Conservation (phyloP, 768 basidiomycete genomes). For the Trametes elegans region DNA sequence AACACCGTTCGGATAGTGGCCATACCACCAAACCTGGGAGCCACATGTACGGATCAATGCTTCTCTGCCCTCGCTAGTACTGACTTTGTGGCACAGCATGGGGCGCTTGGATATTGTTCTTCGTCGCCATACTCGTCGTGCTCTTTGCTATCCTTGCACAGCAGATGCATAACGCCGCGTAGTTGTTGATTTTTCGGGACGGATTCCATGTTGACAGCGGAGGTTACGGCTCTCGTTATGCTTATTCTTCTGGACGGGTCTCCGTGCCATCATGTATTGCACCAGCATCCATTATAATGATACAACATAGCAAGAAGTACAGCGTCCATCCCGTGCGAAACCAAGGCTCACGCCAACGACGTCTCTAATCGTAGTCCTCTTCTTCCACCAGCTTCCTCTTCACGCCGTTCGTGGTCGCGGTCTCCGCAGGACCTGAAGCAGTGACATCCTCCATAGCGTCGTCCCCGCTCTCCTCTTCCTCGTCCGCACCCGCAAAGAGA, state of each 20-base stretch:
- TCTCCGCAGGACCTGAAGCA: constrained; percentile 37
- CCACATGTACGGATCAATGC: constrained; percentile 46
- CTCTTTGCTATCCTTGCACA: constrained; percentile 32
- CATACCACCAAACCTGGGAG: constrained; percentile 57
- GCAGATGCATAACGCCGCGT: constrained; percentile 22
- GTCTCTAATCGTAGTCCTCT: constrained; percentile 73
- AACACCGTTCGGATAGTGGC: constrained; percentile 77
- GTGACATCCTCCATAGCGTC: constrained; percentile 80
- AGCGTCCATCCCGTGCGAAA: constrained; percentile 31
- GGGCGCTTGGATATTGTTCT: constrained; percentile 29
- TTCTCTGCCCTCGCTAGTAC: not conserved
- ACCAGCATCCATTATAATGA: constrained; percentile 7
- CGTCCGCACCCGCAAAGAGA: constrained; percentile 73
- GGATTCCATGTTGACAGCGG: no score
- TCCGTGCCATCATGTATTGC: constrained; percentile 1
- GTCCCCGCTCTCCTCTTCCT: constrained; percentile 54
- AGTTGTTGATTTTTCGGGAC: not conserved
- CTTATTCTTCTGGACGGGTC: constrained; percentile 13
- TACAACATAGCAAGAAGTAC: constrained; percentile 8
- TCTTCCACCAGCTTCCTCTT: constrained; percentile 84
- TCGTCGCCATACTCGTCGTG: constrained; percentile 29
- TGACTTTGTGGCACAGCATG: constrained; percentile 23
- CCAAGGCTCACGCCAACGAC: not conserved
- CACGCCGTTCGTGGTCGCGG: constrained; percentile 46
- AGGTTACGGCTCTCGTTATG: not conserved